phyloP scores from a whole-genome alignment of 2,329 filamentous ascomycete genomes.

The Albifimbria verrucaria region DNA sequence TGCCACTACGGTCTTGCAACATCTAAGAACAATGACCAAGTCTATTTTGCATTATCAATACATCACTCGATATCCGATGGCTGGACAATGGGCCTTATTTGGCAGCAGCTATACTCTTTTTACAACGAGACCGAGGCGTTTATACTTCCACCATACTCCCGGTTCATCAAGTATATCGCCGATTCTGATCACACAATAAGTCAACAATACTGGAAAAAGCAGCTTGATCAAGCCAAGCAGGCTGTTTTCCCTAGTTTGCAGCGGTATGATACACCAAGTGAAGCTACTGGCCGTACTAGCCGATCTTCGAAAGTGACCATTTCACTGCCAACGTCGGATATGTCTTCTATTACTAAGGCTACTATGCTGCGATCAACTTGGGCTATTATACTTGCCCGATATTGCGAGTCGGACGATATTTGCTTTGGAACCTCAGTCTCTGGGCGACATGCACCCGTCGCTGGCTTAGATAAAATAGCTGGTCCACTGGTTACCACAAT shows the following conservation, averaged over 20 bases:
- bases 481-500: background rate
- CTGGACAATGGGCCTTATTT: constrained; percentile 40
- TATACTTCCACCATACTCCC: constrained; percentile 26
- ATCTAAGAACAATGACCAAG: background rate
- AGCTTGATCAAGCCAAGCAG: background rate
- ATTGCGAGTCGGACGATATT: background rate
- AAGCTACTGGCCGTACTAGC: constrained; percentile 9
- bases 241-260: constrained; percentile 20
- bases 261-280: constrained; percentile 31
- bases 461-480: background rate
- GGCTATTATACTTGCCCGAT: background rate
- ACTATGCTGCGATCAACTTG: background rate
- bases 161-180: constrained; percentile 32
- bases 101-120: constrained; percentile 6
- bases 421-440: background rate
- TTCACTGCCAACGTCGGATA: background rate
- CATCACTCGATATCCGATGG: constrained; percentile 49
- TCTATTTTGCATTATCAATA: constrained; percentile 11
- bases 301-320: constrained; percentile 24
- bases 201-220: background rate
- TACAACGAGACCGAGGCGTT: constrained; percentile 2
- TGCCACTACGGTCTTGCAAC: background rate
- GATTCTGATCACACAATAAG: background rate
- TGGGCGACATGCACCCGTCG: background rate
- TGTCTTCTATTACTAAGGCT: constrained; percentile 4